Evolutionary conservation across 2,329 filamentous ascomycete genomes (phyloP).

Genomic region (Ophiocordyceps sinensis): DNA sequence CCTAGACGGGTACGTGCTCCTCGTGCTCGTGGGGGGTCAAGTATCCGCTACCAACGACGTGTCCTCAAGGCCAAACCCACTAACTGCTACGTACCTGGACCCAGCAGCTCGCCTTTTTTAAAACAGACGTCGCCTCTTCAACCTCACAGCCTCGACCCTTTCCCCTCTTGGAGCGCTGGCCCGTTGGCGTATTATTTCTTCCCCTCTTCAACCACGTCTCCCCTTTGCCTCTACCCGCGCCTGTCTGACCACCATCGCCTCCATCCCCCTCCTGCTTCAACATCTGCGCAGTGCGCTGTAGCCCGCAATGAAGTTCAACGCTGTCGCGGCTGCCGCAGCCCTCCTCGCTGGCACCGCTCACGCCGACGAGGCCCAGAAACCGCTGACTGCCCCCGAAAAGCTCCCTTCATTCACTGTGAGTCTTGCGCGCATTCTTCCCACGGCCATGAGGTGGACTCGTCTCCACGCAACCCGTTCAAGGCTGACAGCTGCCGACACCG

Average conservation of each 20-base stretch:
- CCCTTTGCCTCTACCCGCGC: background rate
- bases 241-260: background rate
- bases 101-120: background rate
- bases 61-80: constrained; percentile 1
- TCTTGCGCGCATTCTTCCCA: constrained; percentile 7
- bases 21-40: background rate
- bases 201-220: too few species aligned
- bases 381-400: constrained; percentile 40
- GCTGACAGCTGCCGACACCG: background rate
- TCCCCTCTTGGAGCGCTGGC: background rate
- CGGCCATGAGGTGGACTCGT: too few species aligned
- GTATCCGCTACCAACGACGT: background rate
- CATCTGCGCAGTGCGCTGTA: constrained; percentile 10
- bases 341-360: constrained; percentile 55
- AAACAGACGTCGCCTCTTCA: background rate
- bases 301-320: constrained; percentile 63
- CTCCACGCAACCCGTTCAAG: background rate
- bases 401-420: constrained; percentile 82
- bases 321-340: constrained; percentile 62
- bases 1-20: too few species aligned
- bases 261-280: constrained; percentile 2
- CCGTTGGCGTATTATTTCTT: background rate
- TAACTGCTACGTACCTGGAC: background rate
- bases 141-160: background rate
- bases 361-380: constrained; percentile 51